Evolutionary conservation across 768 basidiomycete species (phyloP).

Genomic region (Boletus edulis): DNA sequence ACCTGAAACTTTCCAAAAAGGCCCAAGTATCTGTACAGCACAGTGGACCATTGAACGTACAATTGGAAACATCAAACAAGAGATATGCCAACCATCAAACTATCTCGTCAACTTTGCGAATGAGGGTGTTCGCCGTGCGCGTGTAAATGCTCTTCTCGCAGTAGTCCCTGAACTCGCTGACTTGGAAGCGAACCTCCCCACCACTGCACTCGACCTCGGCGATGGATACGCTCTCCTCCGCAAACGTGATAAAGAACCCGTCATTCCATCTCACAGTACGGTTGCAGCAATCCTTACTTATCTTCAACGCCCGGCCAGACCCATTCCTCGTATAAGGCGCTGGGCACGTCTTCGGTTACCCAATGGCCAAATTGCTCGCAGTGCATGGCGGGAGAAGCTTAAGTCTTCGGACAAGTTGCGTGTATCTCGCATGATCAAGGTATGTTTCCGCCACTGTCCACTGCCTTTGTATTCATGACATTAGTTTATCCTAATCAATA

Average conservation of each 20-base stretch:
- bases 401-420: background rate
- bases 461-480: background rate
- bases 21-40: background rate
- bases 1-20: too few relatives aligned
- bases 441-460: too few relatives aligned
- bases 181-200: too few relatives aligned
- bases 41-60: background rate
- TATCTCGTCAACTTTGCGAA: background rate
- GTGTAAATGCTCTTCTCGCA: too few relatives aligned
- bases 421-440: too few relatives aligned
- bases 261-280: too few relatives aligned
- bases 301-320: too few relatives aligned
- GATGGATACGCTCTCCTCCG: too few relatives aligned
- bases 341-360: background rate
- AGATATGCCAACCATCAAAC: background rate
- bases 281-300: too few relatives aligned
- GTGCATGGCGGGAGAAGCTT: background rate
- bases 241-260: too few relatives aligned
- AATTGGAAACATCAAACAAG: background rate
- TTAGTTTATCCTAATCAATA: background rate
- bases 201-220: too few relatives aligned
- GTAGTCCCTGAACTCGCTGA: too few relatives aligned
- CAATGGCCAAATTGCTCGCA: background rate
- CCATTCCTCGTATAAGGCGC: background rate
- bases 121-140: background rate